A percentile compares a stretch with the other conserved stretches of the same genome.
Conservation (phyloP, 371 early-diverging fungal species). For the Rhizomucor miehei region DNA sequence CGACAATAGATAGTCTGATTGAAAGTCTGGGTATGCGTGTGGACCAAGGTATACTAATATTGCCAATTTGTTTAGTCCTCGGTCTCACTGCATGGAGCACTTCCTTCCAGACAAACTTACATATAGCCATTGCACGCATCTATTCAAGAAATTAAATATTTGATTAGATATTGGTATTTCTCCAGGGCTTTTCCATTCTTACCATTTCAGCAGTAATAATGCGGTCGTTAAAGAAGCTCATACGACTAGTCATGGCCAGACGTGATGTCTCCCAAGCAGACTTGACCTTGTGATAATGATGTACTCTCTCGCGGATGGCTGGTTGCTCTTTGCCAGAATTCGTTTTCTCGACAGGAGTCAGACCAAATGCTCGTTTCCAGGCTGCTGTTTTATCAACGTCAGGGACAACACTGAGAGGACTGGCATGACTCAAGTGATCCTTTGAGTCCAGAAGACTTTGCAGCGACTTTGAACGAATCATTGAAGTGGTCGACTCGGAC, state of each 20-base stretch:
- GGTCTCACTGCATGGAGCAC: too few species aligned
- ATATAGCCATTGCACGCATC: slow-evolving; percentile 91
- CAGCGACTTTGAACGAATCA: slow-evolving; percentile 63
- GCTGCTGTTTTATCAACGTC: slow-evolving; percentile 40
- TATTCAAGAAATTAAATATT: slow-evolving; percentile 10
- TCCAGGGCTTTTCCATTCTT: slow-evolving; percentile 14
- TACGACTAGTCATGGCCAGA: slow-evolving; percentile 83
- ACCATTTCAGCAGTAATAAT: slow-evolving; percentile 79
- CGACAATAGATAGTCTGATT: slow-evolving; percentile 78
- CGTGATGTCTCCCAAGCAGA: slow-evolving; percentile 41
- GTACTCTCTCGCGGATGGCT: slow-evolving; percentile 17
- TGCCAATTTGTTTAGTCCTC: too few species aligned
- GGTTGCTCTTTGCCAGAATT: slow-evolving; percentile 4
- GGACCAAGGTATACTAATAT: slow-evolving; percentile 78
- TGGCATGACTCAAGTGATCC: slow-evolving; percentile 55
- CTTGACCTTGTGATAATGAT: slow-evolving; percentile 12
- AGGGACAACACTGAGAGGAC: slow-evolving; percentile 53
- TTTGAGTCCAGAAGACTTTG: slow-evolving; percentile 52
- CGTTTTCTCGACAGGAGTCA: slow-evolving; percentile 7
- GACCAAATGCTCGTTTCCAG: slow-evolving; percentile 28
- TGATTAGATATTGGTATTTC: slow-evolving; percentile 3
- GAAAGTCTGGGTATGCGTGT: slow-evolving; percentile 75
- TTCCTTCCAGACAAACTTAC: slow-evolving; percentile 39
- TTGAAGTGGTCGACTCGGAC: slow-evolving; percentile 34
- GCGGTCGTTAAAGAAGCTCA: slow-evolving; percentile 84